A percentile compares a stretch with the other conserved stretches of the same genome.
These are phyloP conservation scores for Claviceps paspali DNA, from an alignment of 2,329 filamentous ascomycete genomes.

Conservation along the genomic window DNA sequence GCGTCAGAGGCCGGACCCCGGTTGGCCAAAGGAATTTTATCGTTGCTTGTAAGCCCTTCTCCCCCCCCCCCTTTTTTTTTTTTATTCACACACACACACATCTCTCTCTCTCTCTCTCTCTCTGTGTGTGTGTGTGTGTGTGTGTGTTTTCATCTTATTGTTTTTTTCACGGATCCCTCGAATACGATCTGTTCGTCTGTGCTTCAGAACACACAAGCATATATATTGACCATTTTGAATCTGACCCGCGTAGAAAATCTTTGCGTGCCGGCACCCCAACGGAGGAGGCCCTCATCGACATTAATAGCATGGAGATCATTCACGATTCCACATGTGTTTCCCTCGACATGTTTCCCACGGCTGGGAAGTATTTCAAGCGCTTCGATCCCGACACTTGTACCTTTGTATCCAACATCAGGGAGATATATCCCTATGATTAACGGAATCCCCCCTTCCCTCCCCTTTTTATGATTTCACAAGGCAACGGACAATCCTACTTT, in stretches of 20 bases:
- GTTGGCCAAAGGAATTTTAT: no score
- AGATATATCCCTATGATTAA: conserved; percentile 78
- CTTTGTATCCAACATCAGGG: conserved; percentile 69
- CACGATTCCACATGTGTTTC: conserved; percentile 30
- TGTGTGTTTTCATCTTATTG: not conserved
- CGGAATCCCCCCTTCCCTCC: no score
- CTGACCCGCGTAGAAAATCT: no score
- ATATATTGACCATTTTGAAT: no score
- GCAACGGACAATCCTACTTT: no score
- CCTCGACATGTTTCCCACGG: conserved; percentile 46
- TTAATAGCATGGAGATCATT: conserved; percentile 63
- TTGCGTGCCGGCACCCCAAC: no score
- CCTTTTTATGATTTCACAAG: no score
- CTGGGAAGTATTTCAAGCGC: conserved; percentile 77
- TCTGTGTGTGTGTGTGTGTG: no score
- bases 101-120: no score
- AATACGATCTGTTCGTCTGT: no score
- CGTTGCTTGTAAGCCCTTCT: conserved; percentile 57
- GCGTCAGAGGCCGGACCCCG: conserved; percentile 7
- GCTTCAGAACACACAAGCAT: no score
- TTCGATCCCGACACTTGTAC: conserved; percentile 52
- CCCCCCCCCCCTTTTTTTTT: not conserved
- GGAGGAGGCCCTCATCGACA: conserved; percentile 19
- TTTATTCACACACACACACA: no score
- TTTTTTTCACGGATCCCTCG: not conserved